Evolutionary conservation across 352 stramenopile species (phyloP).

Genomic region (Ophiocytium majus): DNA sequence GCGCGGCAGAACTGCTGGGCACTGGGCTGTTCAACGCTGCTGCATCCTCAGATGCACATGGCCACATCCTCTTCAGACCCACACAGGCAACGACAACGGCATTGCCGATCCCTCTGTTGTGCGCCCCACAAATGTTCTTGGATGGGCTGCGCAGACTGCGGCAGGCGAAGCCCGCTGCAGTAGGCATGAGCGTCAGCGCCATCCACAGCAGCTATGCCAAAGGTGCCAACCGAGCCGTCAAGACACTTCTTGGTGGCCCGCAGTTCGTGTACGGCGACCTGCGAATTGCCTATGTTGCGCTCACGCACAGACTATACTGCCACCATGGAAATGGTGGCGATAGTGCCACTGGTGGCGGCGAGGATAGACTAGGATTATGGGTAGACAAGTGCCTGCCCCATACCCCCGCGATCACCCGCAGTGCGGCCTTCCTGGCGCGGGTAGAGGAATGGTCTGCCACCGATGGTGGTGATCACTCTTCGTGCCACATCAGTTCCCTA

Average conservation of each 20-base stretch:
- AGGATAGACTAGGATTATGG: neutral
- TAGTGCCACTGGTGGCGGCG: neutral
- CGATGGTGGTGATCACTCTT: neutral
- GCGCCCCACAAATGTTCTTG: neutral
- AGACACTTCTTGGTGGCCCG: neutral
- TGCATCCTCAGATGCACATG: neutral
- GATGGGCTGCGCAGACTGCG: neutral
- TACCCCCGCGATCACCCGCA: neutral
- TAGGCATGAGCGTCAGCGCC: neutral
- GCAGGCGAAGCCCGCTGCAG: neutral
- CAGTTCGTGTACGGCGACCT: neutral
- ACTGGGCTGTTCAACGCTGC: neutral
- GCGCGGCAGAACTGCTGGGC: slow-evolving; percentile 3
- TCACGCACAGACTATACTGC: slow-evolving; percentile 2
- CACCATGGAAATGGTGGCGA: neutral
- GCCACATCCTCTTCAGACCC: neutral
- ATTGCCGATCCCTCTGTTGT: neutral
- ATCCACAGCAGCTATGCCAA: neutral
- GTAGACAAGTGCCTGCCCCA: neutral
- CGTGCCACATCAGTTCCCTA: neutral
- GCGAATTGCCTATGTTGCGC: neutral
- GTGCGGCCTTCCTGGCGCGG: neutral
- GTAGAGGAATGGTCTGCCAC: neutral
- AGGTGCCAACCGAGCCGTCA: neutral
- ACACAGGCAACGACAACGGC: neutral